These are phyloP conservation scores for Carex cristatella DNA, from an alignment of 176 grass and related monocot genomes.

Conservation along the genomic window DNA sequence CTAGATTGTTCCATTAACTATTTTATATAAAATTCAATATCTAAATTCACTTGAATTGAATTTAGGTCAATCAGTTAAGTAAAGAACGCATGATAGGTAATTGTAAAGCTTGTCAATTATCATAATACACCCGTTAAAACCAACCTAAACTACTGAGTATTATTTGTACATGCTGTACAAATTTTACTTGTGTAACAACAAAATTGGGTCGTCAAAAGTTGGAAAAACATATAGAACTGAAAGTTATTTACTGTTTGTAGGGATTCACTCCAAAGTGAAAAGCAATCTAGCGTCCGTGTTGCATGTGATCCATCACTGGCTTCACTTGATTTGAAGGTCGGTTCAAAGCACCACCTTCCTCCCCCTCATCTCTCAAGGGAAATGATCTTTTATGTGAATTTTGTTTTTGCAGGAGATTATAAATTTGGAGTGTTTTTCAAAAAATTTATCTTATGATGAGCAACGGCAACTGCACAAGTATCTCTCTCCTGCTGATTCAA, in stretches of 20 bases:
- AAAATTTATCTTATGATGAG: conserved; percentile 54
- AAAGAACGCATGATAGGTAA: not conserved
- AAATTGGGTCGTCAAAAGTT: not conserved
- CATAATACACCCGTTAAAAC: not conserved
- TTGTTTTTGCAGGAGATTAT: conserved; percentile 46
- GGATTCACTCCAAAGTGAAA: conserved; percentile 16
- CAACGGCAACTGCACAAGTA: conserved; percentile 44
- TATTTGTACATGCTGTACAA: not conserved
- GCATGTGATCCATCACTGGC: not conserved
- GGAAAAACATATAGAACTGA: conserved; percentile 4
- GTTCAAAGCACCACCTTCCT: not conserved
- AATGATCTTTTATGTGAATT: conserved; percentile 23
- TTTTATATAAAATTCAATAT: not conserved
- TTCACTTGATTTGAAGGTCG: conserved; percentile 20
- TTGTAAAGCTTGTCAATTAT: not conserved
- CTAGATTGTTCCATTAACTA: not conserved
- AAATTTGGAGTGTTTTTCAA: conserved; percentile 48
- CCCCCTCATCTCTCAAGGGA: not conserved
- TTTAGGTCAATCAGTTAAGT: not conserved
- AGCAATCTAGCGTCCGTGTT: conserved; percentile 15
- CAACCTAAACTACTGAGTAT: not conserved
- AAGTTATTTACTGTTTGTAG: conserved; percentile 20
- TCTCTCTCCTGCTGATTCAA: conserved; percentile 48
- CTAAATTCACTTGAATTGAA: not conserved
- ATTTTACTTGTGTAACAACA: not conserved